Conservation (phyloP, 2,329 filamentous ascomycete species). For the Pseudogymnoascus destructans region DNA sequence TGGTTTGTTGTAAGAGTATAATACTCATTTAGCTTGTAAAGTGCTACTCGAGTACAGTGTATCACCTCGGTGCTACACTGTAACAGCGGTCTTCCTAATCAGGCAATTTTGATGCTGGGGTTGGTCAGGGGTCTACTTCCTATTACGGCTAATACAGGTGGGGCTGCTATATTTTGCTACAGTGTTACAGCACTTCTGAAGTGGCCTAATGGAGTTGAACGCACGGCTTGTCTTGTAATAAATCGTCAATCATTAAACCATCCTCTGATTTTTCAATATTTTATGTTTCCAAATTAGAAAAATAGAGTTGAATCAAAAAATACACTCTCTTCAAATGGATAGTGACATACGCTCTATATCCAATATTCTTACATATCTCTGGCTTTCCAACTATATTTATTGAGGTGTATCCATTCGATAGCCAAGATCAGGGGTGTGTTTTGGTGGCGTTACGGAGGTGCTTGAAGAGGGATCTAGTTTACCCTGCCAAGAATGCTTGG, state of each 20-base stretch:
- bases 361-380: background rate
- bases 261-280: background rate
- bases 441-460: background rate
- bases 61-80: too few species aligned
- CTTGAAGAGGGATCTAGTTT: background rate
- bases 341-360: background rate
- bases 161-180: too few species aligned
- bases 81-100: too few species aligned
- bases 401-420: background rate
- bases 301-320: background rate
- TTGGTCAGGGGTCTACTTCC: too few species aligned
- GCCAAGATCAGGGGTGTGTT: background rate
- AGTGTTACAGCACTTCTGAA: too few species aligned
- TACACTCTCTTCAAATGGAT: background rate
- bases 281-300: background rate
- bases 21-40: too few species aligned
- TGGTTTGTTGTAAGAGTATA: too few species aligned
- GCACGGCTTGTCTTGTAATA: background rate
- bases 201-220: too few species aligned
- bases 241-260: background rate
- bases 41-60: too few species aligned
- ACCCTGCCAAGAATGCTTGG: background rate
- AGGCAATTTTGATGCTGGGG: too few species aligned
- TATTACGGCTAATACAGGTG: too few species aligned
- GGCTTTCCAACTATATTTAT: background rate